Evolutionary conservation across 768 basidiomycete genomes (phyloP).

Genomic region (Russula compacta): DNA sequence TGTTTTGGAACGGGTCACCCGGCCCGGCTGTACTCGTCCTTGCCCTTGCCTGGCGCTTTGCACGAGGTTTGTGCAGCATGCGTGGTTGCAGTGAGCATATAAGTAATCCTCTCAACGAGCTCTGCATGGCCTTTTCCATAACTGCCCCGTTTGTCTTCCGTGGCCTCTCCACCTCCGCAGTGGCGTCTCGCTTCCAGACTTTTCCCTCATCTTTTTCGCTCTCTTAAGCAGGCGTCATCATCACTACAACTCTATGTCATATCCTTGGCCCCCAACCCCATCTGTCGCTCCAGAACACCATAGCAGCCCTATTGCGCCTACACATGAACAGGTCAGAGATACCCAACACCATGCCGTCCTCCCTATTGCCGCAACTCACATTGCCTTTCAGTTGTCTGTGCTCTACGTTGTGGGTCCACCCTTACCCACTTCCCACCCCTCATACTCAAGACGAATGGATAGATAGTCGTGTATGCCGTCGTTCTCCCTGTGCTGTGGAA

Average conservation of each 20-base stretch:
- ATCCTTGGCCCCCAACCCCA: background rate
- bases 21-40: too few relatives aligned
- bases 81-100: background rate
- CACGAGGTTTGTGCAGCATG: background rate
- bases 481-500: slow-evolving; percentile 85
- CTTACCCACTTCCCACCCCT: background rate
- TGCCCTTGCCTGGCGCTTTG: background rate
- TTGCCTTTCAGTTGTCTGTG: slow-evolving; percentile 48
- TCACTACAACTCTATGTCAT: background rate
- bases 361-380: background rate
- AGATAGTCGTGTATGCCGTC: slow-evolving; percentile 81
- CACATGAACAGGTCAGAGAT: slow-evolving; percentile 16
- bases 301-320: slow-evolving; percentile 5
- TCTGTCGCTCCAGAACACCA: background rate
- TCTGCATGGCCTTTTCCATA: slow-evolving; percentile 4
- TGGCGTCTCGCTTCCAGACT: background rate
- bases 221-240: background rate
- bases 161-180: background rate
- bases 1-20: too few relatives aligned
- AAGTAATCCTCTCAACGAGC: background rate
- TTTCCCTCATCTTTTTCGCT: background rate
- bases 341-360: background rate
- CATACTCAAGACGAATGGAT: slow-evolving; percentile 3
- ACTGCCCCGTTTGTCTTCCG: background rate
- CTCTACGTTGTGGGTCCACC: slow-evolving; percentile 55